Conservation (phyloP, 106 monocot species). For the Apostasia ramifera region DNA sequence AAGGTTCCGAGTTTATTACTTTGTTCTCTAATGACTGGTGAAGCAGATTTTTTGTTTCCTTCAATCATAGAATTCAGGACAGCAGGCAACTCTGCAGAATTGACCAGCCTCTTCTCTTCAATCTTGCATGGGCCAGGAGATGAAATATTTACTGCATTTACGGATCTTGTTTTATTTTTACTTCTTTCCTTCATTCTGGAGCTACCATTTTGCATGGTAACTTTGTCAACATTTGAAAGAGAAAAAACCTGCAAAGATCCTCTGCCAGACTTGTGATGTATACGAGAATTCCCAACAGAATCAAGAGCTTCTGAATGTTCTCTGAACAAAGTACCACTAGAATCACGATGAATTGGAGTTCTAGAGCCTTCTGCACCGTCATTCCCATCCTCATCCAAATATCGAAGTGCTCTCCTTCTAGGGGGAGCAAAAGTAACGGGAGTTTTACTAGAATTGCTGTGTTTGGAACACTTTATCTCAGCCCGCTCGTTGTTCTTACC, state of each 20-base stretch:
- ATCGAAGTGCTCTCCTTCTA: conserved; percentile 50
- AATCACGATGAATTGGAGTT: conserved; percentile 53
- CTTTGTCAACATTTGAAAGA: conserved; percentile 11
- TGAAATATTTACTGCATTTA: conserved; percentile 2
- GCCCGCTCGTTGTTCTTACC: neutral
- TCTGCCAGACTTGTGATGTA: neutral
- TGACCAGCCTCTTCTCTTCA: conserved; percentile 20
- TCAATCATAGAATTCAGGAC: conserved; percentile 18
- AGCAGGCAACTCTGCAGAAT: conserved; percentile 4
- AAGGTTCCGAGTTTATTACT: conserved; percentile 21
- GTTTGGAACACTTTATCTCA: conserved; percentile 1
- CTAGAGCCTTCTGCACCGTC: conserved; percentile 40
- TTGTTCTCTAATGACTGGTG: conserved; percentile 17
- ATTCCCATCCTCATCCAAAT: conserved; percentile 48
- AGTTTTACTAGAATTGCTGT: neutral
- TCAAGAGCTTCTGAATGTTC: conserved; percentile 12
- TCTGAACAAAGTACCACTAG: conserved; percentile 15
- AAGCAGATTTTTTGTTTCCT: conserved; percentile 17
- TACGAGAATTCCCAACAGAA: conserved; percentile 8
- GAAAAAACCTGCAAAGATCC: neutral
- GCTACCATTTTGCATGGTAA: conserved; percentile 14
- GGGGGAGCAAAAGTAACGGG: conserved; percentile 12
- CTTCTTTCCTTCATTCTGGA: conserved; percentile 24
- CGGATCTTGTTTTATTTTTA: conserved; percentile 3
- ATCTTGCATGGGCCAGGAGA: conserved; percentile 12